These are phyloP conservation scores for Oryza punctata DNA, from an alignment of 176 grass and related monocot genomes.

Conservation along the genomic window DNA sequence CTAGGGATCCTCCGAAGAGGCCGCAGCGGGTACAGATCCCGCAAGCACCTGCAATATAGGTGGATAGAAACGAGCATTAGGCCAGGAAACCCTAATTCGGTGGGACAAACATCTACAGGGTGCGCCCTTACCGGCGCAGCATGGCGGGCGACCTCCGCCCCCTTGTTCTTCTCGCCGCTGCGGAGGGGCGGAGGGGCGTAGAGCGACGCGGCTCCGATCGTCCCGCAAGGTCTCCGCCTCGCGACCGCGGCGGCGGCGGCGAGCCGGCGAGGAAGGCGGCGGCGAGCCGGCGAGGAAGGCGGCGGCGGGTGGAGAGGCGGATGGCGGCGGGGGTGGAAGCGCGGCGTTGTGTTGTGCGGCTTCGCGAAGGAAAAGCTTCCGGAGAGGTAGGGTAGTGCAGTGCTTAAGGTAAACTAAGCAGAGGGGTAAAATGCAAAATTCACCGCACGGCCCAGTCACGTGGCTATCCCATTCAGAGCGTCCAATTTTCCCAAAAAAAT, in stretches of 20 bases:
- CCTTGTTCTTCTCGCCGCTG: constrained; percentile 11
- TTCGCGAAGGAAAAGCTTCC: constrained; percentile 22
- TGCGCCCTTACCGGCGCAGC: constrained; percentile 45
- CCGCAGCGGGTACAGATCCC: constrained; percentile 62
- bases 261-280: neutral
- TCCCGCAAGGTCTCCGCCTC: neutral
- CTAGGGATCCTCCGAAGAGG: constrained; percentile 53
- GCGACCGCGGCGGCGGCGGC: neutral
- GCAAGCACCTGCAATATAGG: constrained; percentile 55
- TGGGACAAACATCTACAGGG: neutral
- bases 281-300: neutral
- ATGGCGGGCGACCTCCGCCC: constrained; percentile 46
- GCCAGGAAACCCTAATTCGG: constrained; percentile 27
- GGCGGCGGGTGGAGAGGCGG: constrained; percentile 3
- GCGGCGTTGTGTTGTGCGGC: constrained; percentile 29
- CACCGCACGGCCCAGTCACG: neutral
- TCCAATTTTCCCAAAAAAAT: neutral
- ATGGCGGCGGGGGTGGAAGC: constrained; percentile 16
- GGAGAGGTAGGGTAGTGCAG: neutral
- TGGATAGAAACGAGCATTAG: constrained; percentile 21
- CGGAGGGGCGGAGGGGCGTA: neutral
- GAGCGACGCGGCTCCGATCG: constrained; percentile 18
- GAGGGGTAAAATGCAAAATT: neutral
- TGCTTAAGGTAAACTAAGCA: neutral
- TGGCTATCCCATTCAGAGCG: no score